A percentile compares a stretch with the other conserved stretches of the same genome.
phyloP scores from a whole-genome alignment of 441 rosid genomes.

The Dalechampia spathulata region DNA sequence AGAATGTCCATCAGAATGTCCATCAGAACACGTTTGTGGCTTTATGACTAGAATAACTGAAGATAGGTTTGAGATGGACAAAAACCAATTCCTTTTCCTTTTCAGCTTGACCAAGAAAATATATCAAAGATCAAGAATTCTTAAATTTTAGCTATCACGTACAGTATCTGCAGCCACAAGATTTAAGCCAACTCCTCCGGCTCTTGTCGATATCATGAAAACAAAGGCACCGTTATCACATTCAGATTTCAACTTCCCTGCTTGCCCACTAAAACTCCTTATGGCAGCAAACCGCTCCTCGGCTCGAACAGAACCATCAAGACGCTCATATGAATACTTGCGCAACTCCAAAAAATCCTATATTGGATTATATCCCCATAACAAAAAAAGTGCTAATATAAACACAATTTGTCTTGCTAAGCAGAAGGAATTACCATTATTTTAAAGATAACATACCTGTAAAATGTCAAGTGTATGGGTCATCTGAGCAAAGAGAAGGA shows the following conservation, averaged over 20 bases:
- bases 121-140: neutral
- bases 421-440: constrained; percentile 6
- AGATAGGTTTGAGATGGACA: neutral
- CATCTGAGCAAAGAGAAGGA: constrained; percentile 94
- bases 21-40: neutral
- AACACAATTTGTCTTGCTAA: neutral
- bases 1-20: neutral
- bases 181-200: constrained; percentile 94
- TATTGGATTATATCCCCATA: constrained; percentile 9
- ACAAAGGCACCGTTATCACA: constrained; percentile 50
- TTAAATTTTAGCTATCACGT: constrained; percentile 20
- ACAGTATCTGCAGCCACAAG: constrained; percentile 91
- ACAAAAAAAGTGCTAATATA: neutral
- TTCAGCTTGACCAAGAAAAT: neutral
- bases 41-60: neutral
- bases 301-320: constrained; percentile 94
- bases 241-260: constrained; percentile 29
- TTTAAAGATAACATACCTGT: constrained; percentile 44
- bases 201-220: constrained; percentile 89
- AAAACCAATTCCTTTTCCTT: neutral
- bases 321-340: constrained; percentile 79
- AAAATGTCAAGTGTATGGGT: constrained; percentile 85
- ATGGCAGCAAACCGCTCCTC: constrained; percentile 96
- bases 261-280: constrained; percentile 56
- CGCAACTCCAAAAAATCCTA: constrained; percentile 87